Evolutionary conservation across 1,139 yeast species (phyloP), one percentile per base, ranked within the genome.

Genomic region (Yamadazyma membranifaciens): DNA sequence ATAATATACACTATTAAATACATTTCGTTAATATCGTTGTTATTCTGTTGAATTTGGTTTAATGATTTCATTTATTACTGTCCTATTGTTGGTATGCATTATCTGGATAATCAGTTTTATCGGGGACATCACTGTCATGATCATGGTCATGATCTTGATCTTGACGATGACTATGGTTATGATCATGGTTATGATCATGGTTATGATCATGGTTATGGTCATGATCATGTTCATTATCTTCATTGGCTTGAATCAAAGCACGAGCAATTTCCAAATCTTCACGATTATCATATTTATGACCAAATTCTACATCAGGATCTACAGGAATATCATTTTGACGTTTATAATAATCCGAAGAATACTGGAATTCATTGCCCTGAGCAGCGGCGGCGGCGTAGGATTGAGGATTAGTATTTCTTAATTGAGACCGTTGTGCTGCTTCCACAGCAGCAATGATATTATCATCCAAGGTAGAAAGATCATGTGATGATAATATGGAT

Each of bases 381-480:
- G 66, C 75, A 2, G 72, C 70, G 4, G 75, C 75, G 45, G 68
- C 68, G 1, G 65, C 53, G n/a, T 24, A 10, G 14, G n/a, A 15
- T 7, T 11, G 22, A 11, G 17, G 20, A 13, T 32, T 10, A 20
- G 14, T 13, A n/a, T n/a, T 43, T 17, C 51, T 37, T 38, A 60
- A 60, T 29, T 60, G 69, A 2, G 69, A 59, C 39, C 75, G 50
- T 48, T 78, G 82, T 0, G 81, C 86, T 35, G 81, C 81, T 48
- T 81, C 85, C 2, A 82, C 85, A 3, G 82, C 87, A 0, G 85
- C 87, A 43, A 82, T 75, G 10, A 82, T 73, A 37, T 81, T 80
- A 41, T 69, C 75, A 46, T 75, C 80, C 37, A 73, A 56, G 1
- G 69, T 65, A 2, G 73, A 64, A 39, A 75, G 60, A 37, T 73